Percentiles rank a stretch among this genome's conserved stretches.
These are phyloP conservation scores for Heliosperma pusillum DNA, from an alignment of 148 eudicot species.

Conservation along the genomic window DNA sequence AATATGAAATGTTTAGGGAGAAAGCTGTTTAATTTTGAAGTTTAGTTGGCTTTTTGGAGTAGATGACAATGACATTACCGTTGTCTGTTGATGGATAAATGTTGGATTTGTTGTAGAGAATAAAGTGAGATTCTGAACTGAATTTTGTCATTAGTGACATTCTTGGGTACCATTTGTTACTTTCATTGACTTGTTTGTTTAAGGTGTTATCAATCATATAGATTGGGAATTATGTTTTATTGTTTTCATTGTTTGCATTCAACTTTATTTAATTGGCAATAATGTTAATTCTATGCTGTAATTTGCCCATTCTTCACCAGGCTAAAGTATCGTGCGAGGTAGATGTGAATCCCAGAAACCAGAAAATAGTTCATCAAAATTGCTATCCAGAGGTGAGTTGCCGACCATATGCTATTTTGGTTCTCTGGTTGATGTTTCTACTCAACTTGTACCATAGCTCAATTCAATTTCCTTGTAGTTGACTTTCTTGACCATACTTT, in stretches of 20 bases:
- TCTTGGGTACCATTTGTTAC: neutral
- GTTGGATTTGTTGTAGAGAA: neutral
- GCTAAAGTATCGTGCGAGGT: slow-evolving; percentile 53
- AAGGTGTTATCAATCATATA: neutral
- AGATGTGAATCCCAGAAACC: slow-evolving; percentile 39
- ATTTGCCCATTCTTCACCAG: slow-evolving; percentile 22
- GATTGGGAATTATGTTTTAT: neutral
- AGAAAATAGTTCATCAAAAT: slow-evolving; percentile 48
- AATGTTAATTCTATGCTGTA: neutral
- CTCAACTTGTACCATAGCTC: neutral
- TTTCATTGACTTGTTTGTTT: neutral
- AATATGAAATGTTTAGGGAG: neutral
- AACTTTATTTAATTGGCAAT: neutral
- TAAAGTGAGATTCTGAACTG: neutral
- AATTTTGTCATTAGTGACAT: neutral
- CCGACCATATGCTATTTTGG: neutral
- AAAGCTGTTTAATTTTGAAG: neutral
- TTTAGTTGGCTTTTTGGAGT: neutral
- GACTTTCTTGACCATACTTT: neutral
- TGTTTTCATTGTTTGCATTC: neutral
- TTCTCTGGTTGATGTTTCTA: neutral
- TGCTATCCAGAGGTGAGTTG: slow-evolving; percentile 51
- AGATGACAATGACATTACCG: neutral
- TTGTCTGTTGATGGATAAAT: neutral
- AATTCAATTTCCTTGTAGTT: too few species aligned